A percentile compares a stretch with the other conserved stretches of the same genome.
Evolutionary conservation across 371 early-diverging fungal species (phyloP).

Genomic region (Mycotypha africana): DNA sequence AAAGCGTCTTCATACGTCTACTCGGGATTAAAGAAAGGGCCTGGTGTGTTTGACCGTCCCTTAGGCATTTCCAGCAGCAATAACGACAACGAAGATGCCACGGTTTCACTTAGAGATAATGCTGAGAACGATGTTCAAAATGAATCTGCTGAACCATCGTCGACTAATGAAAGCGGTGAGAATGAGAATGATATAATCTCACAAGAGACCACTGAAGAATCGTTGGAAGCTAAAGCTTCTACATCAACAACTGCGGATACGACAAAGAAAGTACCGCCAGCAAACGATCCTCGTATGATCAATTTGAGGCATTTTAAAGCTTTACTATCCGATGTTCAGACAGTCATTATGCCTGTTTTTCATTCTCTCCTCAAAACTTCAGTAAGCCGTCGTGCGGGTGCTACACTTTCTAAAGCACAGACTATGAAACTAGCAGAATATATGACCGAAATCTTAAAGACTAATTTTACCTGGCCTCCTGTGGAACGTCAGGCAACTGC

Average conservation of each 20-base stretch:
- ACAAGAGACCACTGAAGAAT: too few species aligned
- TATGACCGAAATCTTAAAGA: conserved; percentile 44
- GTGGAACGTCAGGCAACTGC: conserved; percentile 23
- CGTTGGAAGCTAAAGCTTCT: too few species aligned
- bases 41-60: conserved; percentile 25
- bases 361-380: conserved; percentile 70
- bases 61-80: conserved; percentile 34
- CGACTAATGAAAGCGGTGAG: not conserved
- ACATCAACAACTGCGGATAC: not conserved
- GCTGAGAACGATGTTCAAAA: too few species aligned
- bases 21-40: conserved; percentile 17
- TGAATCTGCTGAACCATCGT: not conserved
- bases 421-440: conserved; percentile 56
- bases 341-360: conserved; percentile 58
- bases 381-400: conserved; percentile 55
- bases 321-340: conserved; percentile 64
- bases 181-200: not conserved
- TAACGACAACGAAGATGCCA: too few species aligned
- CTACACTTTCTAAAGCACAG: conserved; percentile 44
- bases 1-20: too few species aligned
- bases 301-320: conserved; percentile 66
- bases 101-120: too few species aligned
- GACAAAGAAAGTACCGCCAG: conserved; percentile 14
- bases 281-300: conserved; percentile 54
- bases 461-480: conserved; percentile 47